Evolutionary conservation across 1,284 basidiomycete species (phyloP).

Genomic region (Butyriboletus appendiculatus): DNA sequence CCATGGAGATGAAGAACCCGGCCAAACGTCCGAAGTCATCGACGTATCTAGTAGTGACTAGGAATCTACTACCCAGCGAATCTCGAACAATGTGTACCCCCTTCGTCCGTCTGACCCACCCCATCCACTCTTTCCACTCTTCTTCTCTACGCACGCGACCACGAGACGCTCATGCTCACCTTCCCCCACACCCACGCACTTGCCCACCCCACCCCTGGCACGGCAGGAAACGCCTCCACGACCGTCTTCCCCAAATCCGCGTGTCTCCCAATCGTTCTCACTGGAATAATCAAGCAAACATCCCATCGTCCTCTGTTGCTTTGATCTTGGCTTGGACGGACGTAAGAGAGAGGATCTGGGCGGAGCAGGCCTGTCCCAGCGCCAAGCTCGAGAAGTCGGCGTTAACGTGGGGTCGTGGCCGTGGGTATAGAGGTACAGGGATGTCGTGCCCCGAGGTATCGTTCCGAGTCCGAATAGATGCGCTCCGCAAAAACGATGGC

Average conservation of each 20-base stretch:
- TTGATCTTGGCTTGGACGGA: slow-evolving; percentile 41
- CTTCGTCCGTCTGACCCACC: slow-evolving; percentile 68
- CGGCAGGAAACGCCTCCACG: slow-evolving; percentile 52
- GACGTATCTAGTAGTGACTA: neutral
- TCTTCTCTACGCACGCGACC: slow-evolving; percentile 45
- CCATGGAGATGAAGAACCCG: neutral
- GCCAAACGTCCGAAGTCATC: neutral
- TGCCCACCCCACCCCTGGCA: slow-evolving; percentile 1
- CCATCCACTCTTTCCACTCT: slow-evolving; percentile 48
- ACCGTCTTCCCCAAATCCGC: slow-evolving; percentile 61
- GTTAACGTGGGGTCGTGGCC: slow-evolving; percentile 21
- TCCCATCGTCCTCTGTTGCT: slow-evolving; percentile 66
- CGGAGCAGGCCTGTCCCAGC: slow-evolving; percentile 83
- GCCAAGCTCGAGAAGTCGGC: slow-evolving; percentile 78
- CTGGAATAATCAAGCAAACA: slow-evolving; percentile 75
- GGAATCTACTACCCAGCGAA: slow-evolving; percentile 52
- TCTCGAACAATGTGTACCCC: slow-evolving; percentile 67
- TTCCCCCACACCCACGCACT: neutral
- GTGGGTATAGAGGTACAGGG: neutral
- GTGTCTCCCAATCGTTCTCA: slow-evolving; percentile 68
- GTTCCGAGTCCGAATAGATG: slow-evolving; percentile 57
- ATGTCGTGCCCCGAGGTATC: slow-evolving; percentile 39
- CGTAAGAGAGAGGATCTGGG: slow-evolving; percentile 50
- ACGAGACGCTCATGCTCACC: slow-evolving; percentile 32
- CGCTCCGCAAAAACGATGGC: slow-evolving; percentile 76